Conservation (phyloP, 2,329 filamentous ascomycete genomes). For the Penicillium sclerotiorum region DNA sequence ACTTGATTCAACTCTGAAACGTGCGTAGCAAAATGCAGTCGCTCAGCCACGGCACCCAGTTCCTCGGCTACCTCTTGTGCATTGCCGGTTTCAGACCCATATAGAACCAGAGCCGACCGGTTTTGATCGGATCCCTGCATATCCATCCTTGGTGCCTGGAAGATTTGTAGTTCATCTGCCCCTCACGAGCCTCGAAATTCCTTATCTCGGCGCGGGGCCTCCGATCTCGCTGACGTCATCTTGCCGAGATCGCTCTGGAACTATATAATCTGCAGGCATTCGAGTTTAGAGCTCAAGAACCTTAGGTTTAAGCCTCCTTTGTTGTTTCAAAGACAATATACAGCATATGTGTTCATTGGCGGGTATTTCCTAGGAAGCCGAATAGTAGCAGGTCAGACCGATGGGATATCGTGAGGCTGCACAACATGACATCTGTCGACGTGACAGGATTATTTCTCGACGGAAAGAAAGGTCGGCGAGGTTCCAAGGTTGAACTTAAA, state of each 20-base stretch:
- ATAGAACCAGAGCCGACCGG: slow-evolving; percentile 71
- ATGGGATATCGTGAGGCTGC: too few species aligned
- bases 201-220: slow-evolving; percentile 17
- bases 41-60: slow-evolving; percentile 71
- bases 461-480: too few species aligned
- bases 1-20: slow-evolving; percentile 77
- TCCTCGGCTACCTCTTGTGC: slow-evolving; percentile 89
- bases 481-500: too few species aligned
- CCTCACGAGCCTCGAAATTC: slow-evolving; percentile 20
- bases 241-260: not conserved
- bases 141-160: slow-evolving; percentile 27
- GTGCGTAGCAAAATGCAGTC: slow-evolving; percentile 75
- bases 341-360: too few species aligned
- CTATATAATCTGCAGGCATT: too few species aligned
- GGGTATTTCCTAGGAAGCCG: too few species aligned
- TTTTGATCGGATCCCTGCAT: slow-evolving; percentile 14
- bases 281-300: too few species aligned
- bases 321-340: too few species aligned
- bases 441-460: too few species aligned
- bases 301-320: too few species aligned
- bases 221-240: slow-evolving; percentile 21
- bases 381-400: too few species aligned
- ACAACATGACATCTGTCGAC: too few species aligned
- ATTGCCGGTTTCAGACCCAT: slow-evolving; percentile 94
- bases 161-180: slow-evolving; percentile 8